Conservation (phyloP, 2,329 filamentous ascomycete genomes). For the Colletotrichum paranaense region DNA sequence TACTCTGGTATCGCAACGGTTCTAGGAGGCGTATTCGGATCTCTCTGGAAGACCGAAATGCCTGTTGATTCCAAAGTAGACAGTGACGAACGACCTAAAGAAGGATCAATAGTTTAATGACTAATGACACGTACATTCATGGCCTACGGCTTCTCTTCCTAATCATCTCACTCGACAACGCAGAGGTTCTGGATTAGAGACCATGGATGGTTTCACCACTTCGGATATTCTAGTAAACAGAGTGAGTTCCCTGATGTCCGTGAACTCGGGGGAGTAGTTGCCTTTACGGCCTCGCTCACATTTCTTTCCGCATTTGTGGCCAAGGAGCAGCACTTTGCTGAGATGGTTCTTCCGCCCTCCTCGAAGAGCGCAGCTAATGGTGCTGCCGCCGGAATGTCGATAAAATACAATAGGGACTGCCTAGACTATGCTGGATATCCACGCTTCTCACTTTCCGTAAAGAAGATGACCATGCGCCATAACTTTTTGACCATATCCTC, state of each 20-base stretch:
- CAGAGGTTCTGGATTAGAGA: neutral
- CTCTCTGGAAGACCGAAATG: neutral
- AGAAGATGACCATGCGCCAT: slow-evolving; percentile 99
- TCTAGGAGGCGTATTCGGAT: neutral
- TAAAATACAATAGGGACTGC: slow-evolving; percentile 31
- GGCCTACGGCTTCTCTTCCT: neutral
- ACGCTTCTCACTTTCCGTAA: slow-evolving; percentile 92
- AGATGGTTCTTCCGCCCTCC: neutral
- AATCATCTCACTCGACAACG: neutral
- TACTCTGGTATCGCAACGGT: neutral
- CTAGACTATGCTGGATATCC: slow-evolving; percentile 74
- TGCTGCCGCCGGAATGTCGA: slow-evolving; percentile 17
- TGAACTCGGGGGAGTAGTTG: slow-evolving; percentile 10
- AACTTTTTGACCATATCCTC: slow-evolving; percentile 95
- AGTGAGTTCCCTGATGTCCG: slow-evolving; percentile 15
- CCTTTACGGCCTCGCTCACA: slow-evolving; percentile 9
- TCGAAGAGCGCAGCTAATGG: neutral
- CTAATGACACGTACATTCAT: slow-evolving; percentile 8
- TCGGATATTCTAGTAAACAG: neutral
- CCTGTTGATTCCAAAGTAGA: neutral
- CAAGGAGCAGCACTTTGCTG: neutral
- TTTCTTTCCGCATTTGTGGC: neutral
- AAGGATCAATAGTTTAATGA: neutral
- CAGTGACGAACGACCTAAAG: neutral
- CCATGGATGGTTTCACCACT: neutral